Evolutionary conservation across 352 stramenopile genomes (phyloP).

Genomic region (Pythium rishiriense): DNA sequence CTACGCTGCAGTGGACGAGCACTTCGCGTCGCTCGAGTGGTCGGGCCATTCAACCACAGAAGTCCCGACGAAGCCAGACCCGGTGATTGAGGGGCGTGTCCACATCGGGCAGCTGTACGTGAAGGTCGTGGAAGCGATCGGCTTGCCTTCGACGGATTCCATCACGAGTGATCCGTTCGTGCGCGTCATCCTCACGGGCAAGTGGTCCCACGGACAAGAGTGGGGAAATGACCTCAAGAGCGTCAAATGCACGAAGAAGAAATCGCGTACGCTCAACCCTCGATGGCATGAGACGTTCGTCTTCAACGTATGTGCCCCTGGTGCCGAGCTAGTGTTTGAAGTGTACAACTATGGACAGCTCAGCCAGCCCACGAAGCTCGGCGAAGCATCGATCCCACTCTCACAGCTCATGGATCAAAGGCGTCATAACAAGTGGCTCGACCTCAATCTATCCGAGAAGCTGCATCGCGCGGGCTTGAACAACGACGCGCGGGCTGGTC

Average conservation of each 20-base stretch:
- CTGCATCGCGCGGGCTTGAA: constrained; percentile 79
- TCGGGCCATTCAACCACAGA: constrained; percentile 74
- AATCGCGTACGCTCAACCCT: constrained; percentile 82
- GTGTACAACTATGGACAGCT: constrained; percentile 87
- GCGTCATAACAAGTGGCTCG: constrained; percentile 87
- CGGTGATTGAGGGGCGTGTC: constrained; percentile 78
- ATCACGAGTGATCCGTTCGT: constrained; percentile 89
- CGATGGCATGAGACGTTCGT: constrained; percentile 88
- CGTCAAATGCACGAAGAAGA: constrained; percentile 85
- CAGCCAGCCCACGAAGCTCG: constrained; percentile 80
- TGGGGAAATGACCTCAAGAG: constrained; percentile 83
- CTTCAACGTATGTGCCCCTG: constrained; percentile 84
- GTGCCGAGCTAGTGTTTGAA: constrained; percentile 79
- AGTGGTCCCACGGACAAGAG: constrained; percentile 85
- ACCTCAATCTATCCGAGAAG: constrained; percentile 77
- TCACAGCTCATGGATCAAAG: constrained; percentile 85
- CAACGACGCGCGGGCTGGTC: constrained; percentile 76
- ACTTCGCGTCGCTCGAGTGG: constrained; percentile 85
- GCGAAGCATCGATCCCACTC: constrained; percentile 73
- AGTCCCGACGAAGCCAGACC: constrained; percentile 70
- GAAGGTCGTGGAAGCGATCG: constrained; percentile 85
- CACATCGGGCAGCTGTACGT: constrained; percentile 87
- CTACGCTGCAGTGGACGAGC: constrained; percentile 81
- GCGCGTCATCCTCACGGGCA: constrained; percentile 78
- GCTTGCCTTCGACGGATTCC: constrained; percentile 81